Conservation (phyloP, 2,329 filamentous ascomycete genomes). For the Thermomyces lanuginosus region DNA sequence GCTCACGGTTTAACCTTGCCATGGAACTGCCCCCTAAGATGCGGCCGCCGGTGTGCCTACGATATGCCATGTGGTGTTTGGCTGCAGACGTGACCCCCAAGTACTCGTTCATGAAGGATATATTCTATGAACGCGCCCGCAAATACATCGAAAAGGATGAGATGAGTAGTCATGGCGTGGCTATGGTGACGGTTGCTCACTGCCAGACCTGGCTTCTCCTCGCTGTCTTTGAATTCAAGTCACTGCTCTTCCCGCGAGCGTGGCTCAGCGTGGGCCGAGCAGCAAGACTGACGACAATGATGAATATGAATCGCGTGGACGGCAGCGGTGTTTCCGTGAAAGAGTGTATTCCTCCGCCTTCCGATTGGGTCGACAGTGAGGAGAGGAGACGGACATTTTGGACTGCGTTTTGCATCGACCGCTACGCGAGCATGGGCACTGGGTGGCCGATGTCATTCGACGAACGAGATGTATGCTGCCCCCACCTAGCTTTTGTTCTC, state of each 20-base stretch:
- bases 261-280: conserved; percentile 84
- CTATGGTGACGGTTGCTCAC: conserved; percentile 70
- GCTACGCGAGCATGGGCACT: conserved; percentile 88
- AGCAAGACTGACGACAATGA: conserved; percentile 74
- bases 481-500: not conserved
- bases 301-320: conserved; percentile 77
- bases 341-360: conserved; percentile 68
- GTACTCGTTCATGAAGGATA: conserved; percentile 59
- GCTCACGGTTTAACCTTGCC: conserved; percentile 67
- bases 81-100: conserved; percentile 77
- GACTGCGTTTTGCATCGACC: conserved; percentile 80
- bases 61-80: conserved; percentile 92
- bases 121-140: conserved; percentile 77
- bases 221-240: conserved; percentile 80
- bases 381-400: conserved; percentile 87
- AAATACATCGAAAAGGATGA: conserved; percentile 86
- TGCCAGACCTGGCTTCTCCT: conserved; percentile 72
- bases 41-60: conserved; percentile 69
- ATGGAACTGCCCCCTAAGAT: conserved; percentile 79
- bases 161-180: conserved; percentile 81
- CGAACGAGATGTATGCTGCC: conserved; percentile 53
- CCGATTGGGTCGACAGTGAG: conserved; percentile 87
- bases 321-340: conserved; percentile 75
- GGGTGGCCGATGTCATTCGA: conserved; percentile 95
- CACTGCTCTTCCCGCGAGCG: conserved; percentile 91